Base-by-base conservation (phyloP, 225 moss, liverwort and hornwort species). In the Straminergon stramineum region DNA sequence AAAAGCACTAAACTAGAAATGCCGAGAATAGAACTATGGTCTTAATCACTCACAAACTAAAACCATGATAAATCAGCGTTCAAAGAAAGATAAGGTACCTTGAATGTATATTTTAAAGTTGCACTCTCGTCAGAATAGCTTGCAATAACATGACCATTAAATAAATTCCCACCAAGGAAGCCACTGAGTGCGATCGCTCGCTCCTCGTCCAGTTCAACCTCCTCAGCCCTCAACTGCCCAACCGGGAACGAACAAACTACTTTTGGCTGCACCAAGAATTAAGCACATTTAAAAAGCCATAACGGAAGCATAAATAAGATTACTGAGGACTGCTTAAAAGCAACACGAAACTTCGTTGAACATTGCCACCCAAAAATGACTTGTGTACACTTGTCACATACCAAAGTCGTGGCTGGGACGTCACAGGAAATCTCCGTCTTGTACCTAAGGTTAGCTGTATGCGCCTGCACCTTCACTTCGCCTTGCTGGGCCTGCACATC, bases 61-160 rank as follows among this genome's bases (percentile, higher is more conserved):
- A 71, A 87, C 62, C 57, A 69, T 61, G 66, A 57, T n/a, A 86
- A 79, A 80, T 61, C 70, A 60, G 82, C 30, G 51, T 79, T 43
- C 53, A 35, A 77, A 73, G 78, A 26, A 62, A 55, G 71, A 81
- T 57, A 23, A 80, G 55, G 35, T 90, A 98, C 98, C 96, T 99
- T 99, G 91, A 92, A 97, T 23, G 93, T 94, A 79, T 99, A 97
- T 81, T 97, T 99, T n/a, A 96, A 84, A 87, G 95, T 94, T 48
- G 95, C 91, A 74, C 88, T 93, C 84, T 97, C 99, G 51, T 96
- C 92, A 28, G 92, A 92, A 91, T 97, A 99, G 87, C 95, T 94
- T 71, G 95, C 95, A 79, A 95, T 93, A 89, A 92, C 92, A 86
- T 96, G 93, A 68, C 99, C 97, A 87, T 97, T 95, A 21, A 97